Evolutionary conservation across 163 green algal genomes (phyloP), one percentile per base, ranked within the genome.

Genomic region (Trebouxia gelatinosa): DNA sequence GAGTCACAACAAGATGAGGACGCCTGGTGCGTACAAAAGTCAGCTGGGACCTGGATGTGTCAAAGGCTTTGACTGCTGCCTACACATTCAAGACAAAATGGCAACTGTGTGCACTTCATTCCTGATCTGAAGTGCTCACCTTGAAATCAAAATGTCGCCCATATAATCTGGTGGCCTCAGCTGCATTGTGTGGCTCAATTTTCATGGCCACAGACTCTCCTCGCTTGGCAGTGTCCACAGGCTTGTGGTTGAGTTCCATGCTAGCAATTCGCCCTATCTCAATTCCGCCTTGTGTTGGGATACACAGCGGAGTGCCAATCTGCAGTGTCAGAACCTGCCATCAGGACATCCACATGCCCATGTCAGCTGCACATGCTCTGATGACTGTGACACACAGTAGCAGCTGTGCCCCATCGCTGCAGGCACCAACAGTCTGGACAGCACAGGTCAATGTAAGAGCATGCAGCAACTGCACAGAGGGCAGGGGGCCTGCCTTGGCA

Each of bases 221-320:
- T 16, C 65, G 28, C 46, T 83, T 78, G 0, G 95, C 95, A 1
- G 57, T 89, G 35, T 98, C 89, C 35, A 98, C 93, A 4, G 91
- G 34, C 87, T 98, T 98, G 89, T 99, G 94, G 81, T 99, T 95
- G 61, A 96, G 90, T 85, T 99, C 96, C 80, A 99, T 91, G 51
- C 83, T 92, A 11, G 92, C 92, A 46, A 99, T 98, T 74, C 89
- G 91, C 0, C 96, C 96, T 32, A 99, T 90, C n/a, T 94, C 89
- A 3, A 98, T 90, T 61, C 88, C 89, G 6, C 81, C 89, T 82
- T 95, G 81, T 5, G 81, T 90, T 19, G 94, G 94, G 38, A 98
- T 86, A 72, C 90, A 96, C n/a, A 99, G 54, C 1, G 95, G 95
- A 11, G 93, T 96, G 58, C 93, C 92, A 5, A 94, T 82, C 86